These are phyloP conservation scores for Pythium grandisporangium DNA, from an alignment of 352 stramenopile genomes.

Conservation along the genomic window DNA sequence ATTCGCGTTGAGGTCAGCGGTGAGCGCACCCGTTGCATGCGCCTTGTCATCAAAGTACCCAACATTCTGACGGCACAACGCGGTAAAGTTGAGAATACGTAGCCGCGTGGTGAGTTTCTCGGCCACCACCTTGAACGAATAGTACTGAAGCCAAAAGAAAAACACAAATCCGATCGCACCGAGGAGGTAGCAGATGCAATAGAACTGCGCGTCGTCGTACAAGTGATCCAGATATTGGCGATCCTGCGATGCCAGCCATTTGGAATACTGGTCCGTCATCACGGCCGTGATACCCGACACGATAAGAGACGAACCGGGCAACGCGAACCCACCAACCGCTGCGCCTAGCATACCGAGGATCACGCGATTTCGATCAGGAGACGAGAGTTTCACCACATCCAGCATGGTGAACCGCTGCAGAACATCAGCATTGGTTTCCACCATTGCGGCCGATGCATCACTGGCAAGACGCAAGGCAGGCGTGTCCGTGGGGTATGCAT, in stretches of 20 bases:
- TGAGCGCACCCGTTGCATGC: constrained; percentile 10
- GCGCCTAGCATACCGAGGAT: background rate
- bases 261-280: constrained; percentile 15
- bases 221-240: constrained; percentile 5
- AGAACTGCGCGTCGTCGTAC: constrained; percentile 12
- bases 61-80: constrained; percentile 19
- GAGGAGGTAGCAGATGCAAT: constrained; percentile 15
- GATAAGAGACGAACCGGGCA: constrained; percentile 8
- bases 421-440: constrained; percentile 9
- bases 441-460: constrained; percentile 25
- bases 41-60: constrained; percentile 21
- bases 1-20: constrained; percentile 19
- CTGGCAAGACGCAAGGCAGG: constrained; percentile 53
- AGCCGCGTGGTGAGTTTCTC: constrained; percentile 20
- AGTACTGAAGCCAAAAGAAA: constrained; percentile 11
- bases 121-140: constrained; percentile 15
- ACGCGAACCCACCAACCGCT: background rate
- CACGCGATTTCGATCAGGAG: constrained; percentile 18
- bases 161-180: constrained; percentile 13
- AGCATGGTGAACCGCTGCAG: background rate
- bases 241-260: constrained; percentile 5
- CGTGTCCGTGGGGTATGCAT: background rate
- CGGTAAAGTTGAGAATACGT: constrained; percentile 18
- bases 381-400: background rate
- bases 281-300: constrained; percentile 8